Evolutionary conservation across 2,329 filamentous ascomycete species (phyloP).

Genomic region (Colletotrichum godetiae): DNA sequence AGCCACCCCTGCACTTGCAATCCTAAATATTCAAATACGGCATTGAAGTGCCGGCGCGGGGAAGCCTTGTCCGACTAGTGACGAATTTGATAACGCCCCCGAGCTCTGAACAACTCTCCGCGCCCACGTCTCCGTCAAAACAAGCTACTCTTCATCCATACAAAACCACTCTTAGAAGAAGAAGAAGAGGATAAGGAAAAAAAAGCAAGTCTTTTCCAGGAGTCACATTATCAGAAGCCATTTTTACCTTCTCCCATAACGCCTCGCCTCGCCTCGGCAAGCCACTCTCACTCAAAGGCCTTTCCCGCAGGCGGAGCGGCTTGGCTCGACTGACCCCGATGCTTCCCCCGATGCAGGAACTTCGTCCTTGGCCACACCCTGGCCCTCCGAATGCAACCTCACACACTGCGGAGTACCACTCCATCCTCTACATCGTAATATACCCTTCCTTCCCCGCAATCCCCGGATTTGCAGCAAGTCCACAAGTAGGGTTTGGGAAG

Average conservation of each 20-base stretch:
- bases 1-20: not conserved
- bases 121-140: too few species aligned
- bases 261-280: slow-evolving; percentile 6
- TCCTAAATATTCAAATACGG: not conserved
- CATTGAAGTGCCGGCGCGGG: slow-evolving; percentile 9
- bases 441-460: slow-evolving; percentile 8
- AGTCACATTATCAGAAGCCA: slow-evolving; percentile 11
- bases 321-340: not conserved
- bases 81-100: not conserved
- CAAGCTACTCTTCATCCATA: too few species aligned
- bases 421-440: not conserved
- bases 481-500: not conserved
- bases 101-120: not conserved
- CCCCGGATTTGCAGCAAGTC: slow-evolving; percentile 21
- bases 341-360: slow-evolving; percentile 27
- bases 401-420: not conserved
- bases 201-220: too few species aligned
- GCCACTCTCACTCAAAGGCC: not conserved
- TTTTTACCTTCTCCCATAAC: not conserved
- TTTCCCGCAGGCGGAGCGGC: too few species aligned
- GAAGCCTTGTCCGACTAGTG: not conserved
- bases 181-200: too few species aligned
- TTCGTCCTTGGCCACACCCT: slow-evolving; percentile 15
- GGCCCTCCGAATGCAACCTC: slow-evolving; percentile 22
- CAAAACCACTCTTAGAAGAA: too few species aligned